Conservation (phyloP, 192 early-diverging fungal species). For the Gaertneriomyces sp. region DNA sequence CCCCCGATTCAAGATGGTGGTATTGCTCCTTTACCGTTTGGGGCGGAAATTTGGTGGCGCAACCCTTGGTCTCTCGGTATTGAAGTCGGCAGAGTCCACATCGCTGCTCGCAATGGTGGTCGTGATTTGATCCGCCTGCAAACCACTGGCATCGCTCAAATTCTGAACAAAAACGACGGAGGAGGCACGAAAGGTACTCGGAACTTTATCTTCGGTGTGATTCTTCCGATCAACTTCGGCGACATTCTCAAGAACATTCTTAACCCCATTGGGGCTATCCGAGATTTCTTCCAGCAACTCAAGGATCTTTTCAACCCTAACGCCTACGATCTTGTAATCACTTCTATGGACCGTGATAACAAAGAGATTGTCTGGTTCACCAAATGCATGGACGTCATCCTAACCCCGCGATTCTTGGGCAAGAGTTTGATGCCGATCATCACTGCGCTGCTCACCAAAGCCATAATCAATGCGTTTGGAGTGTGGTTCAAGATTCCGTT, state of each 20-base stretch:
- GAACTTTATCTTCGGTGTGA: conserved; percentile 21
- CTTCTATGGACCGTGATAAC: conserved; percentile 1
- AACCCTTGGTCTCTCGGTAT: conserved; percentile 15
- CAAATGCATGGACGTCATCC: not conserved
- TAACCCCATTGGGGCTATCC: conserved; percentile 19
- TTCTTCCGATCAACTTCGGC: conserved; percentile 12
- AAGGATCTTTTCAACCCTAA: conserved; percentile 10
- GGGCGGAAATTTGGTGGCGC: conserved; percentile 13
- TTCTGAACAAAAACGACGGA: conserved; percentile 21
- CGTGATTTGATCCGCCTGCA: conserved; percentile 10
- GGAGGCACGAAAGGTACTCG: conserved; percentile 15
- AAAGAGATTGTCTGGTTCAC: conserved; percentile 17
- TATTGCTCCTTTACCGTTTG: conserved; percentile 21
- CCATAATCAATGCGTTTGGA: conserved; percentile 9
- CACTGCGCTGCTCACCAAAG: conserved; percentile 15
- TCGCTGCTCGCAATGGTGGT: conserved; percentile 5
- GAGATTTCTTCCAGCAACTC: conserved; percentile 12
- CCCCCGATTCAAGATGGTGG: conserved; percentile 5
- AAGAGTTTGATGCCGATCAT: conserved; percentile 20
- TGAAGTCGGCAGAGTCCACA: conserved; percentile 8
- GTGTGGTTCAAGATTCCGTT: conserved; percentile 17
- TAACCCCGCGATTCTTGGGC: conserved; percentile 18
- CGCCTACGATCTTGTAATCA: conserved; percentile 2
- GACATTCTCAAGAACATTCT: conserved; percentile 7
- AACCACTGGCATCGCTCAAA: conserved; percentile 14